Percentiles rank a stretch among this genome's conserved stretches.
phyloP scores from a whole-genome alignment of 345 rosid genomes.

The Populus simonii region DNA sequence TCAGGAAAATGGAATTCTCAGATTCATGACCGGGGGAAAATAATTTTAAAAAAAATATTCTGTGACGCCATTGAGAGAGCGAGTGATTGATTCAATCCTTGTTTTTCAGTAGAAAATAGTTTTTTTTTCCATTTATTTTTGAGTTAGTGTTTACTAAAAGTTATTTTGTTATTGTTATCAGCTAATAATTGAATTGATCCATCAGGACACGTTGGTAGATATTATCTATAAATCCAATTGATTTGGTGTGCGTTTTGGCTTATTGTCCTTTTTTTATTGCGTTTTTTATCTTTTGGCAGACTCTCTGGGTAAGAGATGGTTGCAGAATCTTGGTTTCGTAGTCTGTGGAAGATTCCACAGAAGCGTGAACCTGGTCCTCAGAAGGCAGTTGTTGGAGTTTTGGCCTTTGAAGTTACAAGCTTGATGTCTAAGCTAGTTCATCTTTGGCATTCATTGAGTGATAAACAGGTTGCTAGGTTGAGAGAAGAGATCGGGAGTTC shows the following conservation, averaged over 20 bases:
- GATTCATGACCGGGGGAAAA: not conserved
- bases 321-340: slow-evolving; percentile 87
- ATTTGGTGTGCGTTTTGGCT: not conserved
- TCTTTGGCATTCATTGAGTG: slow-evolving; percentile 85
- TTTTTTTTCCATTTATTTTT: not conserved
- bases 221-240: not conserved
- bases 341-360: slow-evolving; percentile 62
- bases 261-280: not conserved
- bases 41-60: not conserved
- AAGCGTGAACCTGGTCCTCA: slow-evolving; percentile 52
- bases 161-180: not conserved
- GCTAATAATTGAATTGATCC: not conserved
- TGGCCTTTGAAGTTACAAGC: slow-evolving; percentile 87
- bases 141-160: not conserved
- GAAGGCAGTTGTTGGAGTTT: slow-evolving; percentile 65
- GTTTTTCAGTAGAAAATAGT: not conserved
- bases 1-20: not conserved
- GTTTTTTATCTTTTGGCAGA: not conserved
- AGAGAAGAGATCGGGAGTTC: slow-evolving; percentile 66
- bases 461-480: slow-evolving; percentile 69
- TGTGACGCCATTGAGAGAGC: not conserved
- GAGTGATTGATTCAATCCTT: not conserved
- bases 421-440: slow-evolving; percentile 83
- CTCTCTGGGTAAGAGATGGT: slow-evolving; percentile 46
- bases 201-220: not conserved